These are phyloP conservation scores for Tylopilus sp. DNA, from an alignment of 768 basidiomycete species.

Conservation along the genomic window DNA sequence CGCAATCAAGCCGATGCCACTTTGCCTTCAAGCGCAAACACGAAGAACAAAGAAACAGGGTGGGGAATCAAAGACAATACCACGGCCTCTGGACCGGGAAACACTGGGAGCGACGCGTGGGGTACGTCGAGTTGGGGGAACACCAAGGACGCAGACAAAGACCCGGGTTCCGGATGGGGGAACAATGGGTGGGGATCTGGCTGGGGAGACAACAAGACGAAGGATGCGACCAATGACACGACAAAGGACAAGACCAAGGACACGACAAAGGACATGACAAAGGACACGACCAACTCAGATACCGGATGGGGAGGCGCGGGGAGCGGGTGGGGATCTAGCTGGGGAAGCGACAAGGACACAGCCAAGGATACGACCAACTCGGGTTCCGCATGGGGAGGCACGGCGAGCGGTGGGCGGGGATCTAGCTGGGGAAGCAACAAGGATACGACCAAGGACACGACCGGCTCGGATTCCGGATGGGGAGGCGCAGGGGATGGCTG, in stretches of 20 bases:
- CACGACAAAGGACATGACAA: not conserved
- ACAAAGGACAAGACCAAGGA: too few species aligned
- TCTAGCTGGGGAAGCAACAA: conserved; percentile 1
- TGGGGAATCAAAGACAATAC: too few species aligned
- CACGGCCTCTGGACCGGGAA: too few species aligned
- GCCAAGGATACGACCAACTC: not conserved
- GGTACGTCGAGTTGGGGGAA: too few species aligned
- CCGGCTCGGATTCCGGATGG: not conserved
- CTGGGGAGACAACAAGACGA: conserved; percentile 7
- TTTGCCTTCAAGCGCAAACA: not conserved
- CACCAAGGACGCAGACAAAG: too few species aligned
- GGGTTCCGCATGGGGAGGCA: conserved; percentile 6
- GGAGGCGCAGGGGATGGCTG: not conserved
- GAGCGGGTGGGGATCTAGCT: too few species aligned
- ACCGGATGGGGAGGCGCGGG: too few species aligned
- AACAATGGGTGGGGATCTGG: too few species aligned
- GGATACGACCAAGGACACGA: not conserved
- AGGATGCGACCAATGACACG: too few species aligned
- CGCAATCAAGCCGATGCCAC: not conserved
- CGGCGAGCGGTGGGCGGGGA: not conserved
- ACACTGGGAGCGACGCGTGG: too few species aligned
- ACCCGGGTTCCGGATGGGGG: too few species aligned
- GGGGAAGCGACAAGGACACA: conserved; percentile 2
- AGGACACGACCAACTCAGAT: too few species aligned
- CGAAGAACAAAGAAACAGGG: not conserved